Evolutionary conservation across 2,329 filamentous ascomycete genomes (phyloP).

Genomic region (Fusarium domesticum): DNA sequence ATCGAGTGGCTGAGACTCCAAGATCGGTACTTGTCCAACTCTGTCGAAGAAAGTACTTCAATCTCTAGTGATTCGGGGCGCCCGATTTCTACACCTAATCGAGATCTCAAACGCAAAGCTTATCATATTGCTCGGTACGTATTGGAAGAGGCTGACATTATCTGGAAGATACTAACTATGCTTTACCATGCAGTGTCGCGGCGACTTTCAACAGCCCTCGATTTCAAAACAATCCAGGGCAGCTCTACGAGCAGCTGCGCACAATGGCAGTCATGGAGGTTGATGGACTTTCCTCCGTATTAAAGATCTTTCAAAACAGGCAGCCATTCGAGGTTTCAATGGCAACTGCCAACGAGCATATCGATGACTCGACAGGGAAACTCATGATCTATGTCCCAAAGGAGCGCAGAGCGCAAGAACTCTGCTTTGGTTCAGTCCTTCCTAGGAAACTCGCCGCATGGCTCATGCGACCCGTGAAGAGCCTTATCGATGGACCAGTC

Average conservation of each 20-base stretch:
- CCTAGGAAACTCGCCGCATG: slow-evolving; percentile 12
- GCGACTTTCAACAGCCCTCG: slow-evolving; percentile 16
- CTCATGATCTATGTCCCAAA: slow-evolving; percentile 14
- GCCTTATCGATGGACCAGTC: not conserved
- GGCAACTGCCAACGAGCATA: slow-evolving; percentile 14
- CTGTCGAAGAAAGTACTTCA: slow-evolving; percentile 6
- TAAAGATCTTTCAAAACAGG: slow-evolving; percentile 7
- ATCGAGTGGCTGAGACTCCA: slow-evolving; percentile 10
- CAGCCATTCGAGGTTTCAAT: not conserved
- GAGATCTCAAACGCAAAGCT: slow-evolving; percentile 13
- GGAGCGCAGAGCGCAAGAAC: slow-evolving; percentile 6
- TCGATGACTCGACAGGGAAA: not conserved
- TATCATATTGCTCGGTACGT: slow-evolving; percentile 15
- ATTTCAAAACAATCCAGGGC: not conserved
- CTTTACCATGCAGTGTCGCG: slow-evolving; percentile 6
- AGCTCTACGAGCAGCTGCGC: slow-evolving; percentile 7
- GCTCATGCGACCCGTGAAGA: too few species aligned
- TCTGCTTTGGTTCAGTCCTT: slow-evolving; percentile 15
- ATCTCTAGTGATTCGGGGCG: not conserved
- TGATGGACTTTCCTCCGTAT: slow-evolving; percentile 7
- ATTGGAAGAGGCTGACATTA: not conserved
- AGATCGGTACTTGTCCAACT: slow-evolving; percentile 10
- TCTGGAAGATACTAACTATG: not conserved
- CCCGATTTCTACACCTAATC: slow-evolving; percentile 3
- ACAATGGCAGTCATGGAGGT: slow-evolving; percentile 11